Conservation (phyloP, 768 basidiomycete genomes). For the Macrolepiota albuminosa region DNA sequence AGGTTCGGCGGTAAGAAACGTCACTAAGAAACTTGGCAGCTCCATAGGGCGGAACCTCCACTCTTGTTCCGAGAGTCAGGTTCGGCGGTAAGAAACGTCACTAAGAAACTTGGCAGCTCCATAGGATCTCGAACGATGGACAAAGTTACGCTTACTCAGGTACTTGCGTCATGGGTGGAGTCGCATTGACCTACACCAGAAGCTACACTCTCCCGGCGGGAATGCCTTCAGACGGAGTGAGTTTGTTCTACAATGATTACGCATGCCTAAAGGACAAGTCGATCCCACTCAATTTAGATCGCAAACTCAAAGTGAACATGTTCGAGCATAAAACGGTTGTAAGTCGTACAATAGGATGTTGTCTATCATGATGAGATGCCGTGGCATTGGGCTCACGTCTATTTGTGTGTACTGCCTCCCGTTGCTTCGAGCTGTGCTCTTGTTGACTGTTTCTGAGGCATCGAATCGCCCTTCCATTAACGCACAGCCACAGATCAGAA, state of each 20-base stretch:
- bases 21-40: not conserved
- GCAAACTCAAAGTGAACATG: not conserved
- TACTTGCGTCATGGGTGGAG: not conserved
- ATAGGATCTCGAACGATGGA: not conserved
- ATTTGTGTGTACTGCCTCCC: not conserved
- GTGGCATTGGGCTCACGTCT: not conserved
- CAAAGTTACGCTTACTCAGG: not conserved
- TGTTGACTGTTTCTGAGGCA: too few relatives aligned
- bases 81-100: not conserved
- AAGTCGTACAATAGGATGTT: not conserved
- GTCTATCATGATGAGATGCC: not conserved
- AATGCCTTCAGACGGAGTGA: not conserved
- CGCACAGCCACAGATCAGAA: slow-evolving; percentile 17
- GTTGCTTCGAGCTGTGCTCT: not conserved
- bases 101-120: not conserved
- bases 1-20: not conserved
- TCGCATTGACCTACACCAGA: not conserved
- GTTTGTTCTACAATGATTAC: not conserved
- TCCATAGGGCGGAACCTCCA: not conserved
- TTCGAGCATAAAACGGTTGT: not conserved
- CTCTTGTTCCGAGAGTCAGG: not conserved
- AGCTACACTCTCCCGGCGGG: not conserved
- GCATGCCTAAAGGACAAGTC: not conserved
- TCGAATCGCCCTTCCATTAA: not conserved
- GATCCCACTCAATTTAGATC: not conserved